Base-by-base conservation (phyloP, 2,329 filamentous ascomycete species). In the Nigrospora sphaerica region DNA sequence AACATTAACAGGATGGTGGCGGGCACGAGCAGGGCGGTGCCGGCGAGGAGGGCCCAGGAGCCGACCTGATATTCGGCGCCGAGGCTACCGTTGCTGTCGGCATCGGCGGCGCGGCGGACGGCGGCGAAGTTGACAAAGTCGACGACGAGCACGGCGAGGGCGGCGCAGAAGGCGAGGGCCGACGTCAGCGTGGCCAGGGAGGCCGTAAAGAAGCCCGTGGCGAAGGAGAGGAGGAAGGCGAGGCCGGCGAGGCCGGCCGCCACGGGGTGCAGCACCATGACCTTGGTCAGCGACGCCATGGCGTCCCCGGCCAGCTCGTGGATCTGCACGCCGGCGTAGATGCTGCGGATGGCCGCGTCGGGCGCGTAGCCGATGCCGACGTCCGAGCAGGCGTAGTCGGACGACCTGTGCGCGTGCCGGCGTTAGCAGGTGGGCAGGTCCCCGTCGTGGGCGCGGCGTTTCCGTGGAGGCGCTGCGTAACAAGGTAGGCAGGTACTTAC, bases 251-350 rank as follows among this genome's bases (percentile, higher is more conserved):
- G 60, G 46, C 66, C 78, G 49, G 72, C 70, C n/a, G 72, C 77
- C 55, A 84, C 65, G 28, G 81, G 78, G 65, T 84, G 80, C 48
- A 85, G 70, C 44, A 84, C 63, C 77, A 84, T 78, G 51, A 77
- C 75, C 52, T 69, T 67, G 37, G 80, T 82, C 36, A 83, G 68
- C 28, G 62, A 66, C 52, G 70, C 70, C 48, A 71, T 62, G 33
- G 75, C 72, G 50, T 67, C 61, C 47, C 64, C 62, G 17, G 71
- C 64, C 47, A 69, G 66, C 42, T 62, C 54, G 50, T 68, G 69
- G 60, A 75, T 73, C 34, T 62, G 47, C 40, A 62, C 64, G 42
- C 57, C 55, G 46, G 71, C 65, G 40, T 68, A 51, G 13, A 48
- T 39, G 47, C 56, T 41, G 54, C 18, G 16, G 46, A 83, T 64